These are phyloP conservation scores for Angomonas ambiguus DNA, from an alignment of 208 protist species.

Conservation along the genomic window DNA sequence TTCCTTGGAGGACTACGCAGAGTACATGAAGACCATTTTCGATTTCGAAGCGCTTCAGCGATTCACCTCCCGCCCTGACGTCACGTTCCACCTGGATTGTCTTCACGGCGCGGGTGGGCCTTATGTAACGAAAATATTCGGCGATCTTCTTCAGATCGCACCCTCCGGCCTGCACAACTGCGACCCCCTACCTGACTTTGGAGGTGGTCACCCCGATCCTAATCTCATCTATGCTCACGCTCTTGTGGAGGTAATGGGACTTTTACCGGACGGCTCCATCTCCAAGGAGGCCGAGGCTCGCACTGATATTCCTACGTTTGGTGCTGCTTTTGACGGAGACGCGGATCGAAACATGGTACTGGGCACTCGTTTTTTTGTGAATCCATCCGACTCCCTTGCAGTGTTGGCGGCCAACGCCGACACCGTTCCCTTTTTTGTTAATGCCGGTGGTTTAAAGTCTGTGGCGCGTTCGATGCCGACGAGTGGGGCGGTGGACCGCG, in stretches of 20 bases:
- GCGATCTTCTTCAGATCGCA: conserved; percentile 81
- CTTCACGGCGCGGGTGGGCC: conserved; percentile 95
- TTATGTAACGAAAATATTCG: conserved; percentile 92
- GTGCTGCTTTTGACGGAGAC: conserved; percentile 97
- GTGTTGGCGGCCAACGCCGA: conserved; percentile 92
- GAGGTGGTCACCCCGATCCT: conserved; percentile 96
- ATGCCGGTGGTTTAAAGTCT: conserved; percentile 61
- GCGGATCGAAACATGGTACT: conserved; percentile 98
- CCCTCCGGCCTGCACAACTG: conserved; percentile 45
- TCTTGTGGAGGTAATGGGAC: conserved; percentile 89
- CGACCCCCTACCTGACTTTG: conserved; percentile 88
- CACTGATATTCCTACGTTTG: conserved; percentile 78
- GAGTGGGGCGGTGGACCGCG: conserved; percentile 88
- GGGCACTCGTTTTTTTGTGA: conserved; percentile 95
- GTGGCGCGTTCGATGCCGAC: conserved; percentile 97
- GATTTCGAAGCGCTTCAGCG: conserved; percentile 85
- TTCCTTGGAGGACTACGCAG: conserved; percentile 84
- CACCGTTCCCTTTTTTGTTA: conserved; percentile 91
- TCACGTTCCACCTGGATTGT: conserved; percentile 91
- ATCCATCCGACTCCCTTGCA: conserved; percentile 96
- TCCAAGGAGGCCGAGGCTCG: conserved; percentile 15
- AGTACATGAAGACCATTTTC: conserved; percentile 92
- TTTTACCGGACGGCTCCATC: conserved; percentile 48
- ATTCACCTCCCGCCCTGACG: conserved; percentile 71
- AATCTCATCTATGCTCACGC: conserved; percentile 97